phyloP scores from a whole-genome alignment of 2,329 filamentous ascomycete genomes.

The Aspergillus tanneri region DNA sequence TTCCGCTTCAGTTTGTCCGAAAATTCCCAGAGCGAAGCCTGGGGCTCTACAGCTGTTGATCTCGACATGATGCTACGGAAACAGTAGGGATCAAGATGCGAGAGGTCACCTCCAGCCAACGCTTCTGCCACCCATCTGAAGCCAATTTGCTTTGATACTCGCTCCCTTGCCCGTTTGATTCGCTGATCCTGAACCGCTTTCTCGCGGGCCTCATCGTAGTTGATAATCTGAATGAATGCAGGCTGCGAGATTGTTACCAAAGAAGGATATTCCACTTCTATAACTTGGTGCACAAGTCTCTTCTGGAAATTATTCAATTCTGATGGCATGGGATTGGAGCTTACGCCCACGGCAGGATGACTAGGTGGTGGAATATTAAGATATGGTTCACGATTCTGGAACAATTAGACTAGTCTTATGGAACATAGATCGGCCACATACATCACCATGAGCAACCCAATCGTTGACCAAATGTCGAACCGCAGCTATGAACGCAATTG shows the following conservation, averaged over 20 bases:
- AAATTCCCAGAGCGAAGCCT: constrained; percentile 26
- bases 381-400: constrained; percentile 33
- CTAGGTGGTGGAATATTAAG: constrained; percentile 47
- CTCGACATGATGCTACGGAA: constrained; percentile 28
- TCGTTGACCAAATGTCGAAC: constrained; percentile 47
- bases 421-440: constrained; percentile 5
- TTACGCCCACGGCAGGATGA: constrained; percentile 16
- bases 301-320: constrained; percentile 60
- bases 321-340: constrained; percentile 22
- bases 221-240: constrained; percentile 43
- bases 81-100: constrained; percentile 34
- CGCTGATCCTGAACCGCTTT: constrained; percentile 30
- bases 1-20: constrained; percentile 37
- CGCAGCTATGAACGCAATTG: constrained; percentile 52
- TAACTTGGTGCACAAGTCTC: constrained; percentile 63
- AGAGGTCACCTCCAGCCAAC: constrained; percentile 43
- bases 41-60: constrained; percentile 16
- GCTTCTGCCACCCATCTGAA: constrained; percentile 51
- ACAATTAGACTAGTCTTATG: constrained; percentile 4
- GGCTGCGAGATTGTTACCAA: constrained; percentile 40
- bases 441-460: constrained; percentile 43
- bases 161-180: constrained; percentile 26
- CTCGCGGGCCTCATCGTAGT: constrained; percentile 39
- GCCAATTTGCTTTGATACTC: constrained; percentile 39
- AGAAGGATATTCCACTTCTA: constrained; percentile 58